Base-by-base conservation (phyloP, 192 early-diverging fungal species). In the Rhizophagus prolifer region DNA sequence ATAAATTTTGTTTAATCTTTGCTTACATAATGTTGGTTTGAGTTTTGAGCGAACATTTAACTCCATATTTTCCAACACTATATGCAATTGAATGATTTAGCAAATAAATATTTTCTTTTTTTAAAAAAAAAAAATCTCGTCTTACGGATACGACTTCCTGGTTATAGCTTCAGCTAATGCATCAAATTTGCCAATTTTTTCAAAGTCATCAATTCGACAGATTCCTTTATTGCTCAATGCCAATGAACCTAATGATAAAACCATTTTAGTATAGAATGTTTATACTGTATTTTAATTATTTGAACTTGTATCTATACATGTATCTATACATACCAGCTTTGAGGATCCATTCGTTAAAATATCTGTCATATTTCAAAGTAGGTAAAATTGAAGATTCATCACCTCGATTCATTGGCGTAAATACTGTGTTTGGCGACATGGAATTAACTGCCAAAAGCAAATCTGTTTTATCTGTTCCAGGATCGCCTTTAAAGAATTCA, bases 161-260 rank as follows among this genome's bases (percentile, higher is more conserved):
- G 93, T 91, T 92, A 96, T 95, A 12, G 95, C 94, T 79, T 96
- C 95, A 36, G 94, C 79, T 30, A 91, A 80, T 77, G 94, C 88
- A 86, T 86, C 87, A 81, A 93, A 89, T 58, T 95, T 93, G 23
- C 85, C 86, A 87, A 95, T 93, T 78, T 95, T 96, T 80, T 95
- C 94, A 84, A 96, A 95, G 81, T 96, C 95, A 76, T 96, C 95
- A 74, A 95, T 95, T 23, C 94, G 87, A 70, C 95, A 96, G 58
- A 92, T 91, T 26, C 95, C 95, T 82, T 93, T 91, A 82, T 96
- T 94, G 31, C 91, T 93, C 77, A 95, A 90, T n/a, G 95, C 94
- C 41, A 96, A 81, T 2, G 95, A 93, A 9, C 90, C 90, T 44
- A 77, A 80, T 5, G 36, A 3, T 71, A 81, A 5, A 81, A 70